These are phyloP conservation scores for Zalaria obscura DNA, from an alignment of 2,329 filamentous ascomycete genomes.

Conservation along the genomic window DNA sequence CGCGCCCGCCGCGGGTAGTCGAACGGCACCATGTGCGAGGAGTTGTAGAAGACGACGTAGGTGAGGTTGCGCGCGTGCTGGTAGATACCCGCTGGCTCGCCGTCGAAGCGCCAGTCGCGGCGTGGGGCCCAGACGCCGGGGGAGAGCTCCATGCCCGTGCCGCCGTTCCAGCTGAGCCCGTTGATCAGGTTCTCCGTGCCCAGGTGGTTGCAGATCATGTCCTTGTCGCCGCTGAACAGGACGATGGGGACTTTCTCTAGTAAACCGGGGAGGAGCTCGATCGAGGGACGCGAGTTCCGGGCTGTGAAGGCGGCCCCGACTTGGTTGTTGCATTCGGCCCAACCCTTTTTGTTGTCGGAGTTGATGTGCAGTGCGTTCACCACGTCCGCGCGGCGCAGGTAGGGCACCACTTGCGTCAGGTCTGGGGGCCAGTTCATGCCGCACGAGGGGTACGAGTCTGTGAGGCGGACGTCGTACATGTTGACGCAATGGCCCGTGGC, in stretches of 20 bases:
- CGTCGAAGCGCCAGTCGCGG: slow-evolving; percentile 87
- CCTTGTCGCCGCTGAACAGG: slow-evolving; percentile 85
- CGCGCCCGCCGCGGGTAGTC: slow-evolving; percentile 74
- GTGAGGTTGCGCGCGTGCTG: slow-evolving; percentile 91
- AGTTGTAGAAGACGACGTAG: slow-evolving; percentile 89
- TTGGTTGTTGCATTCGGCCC: slow-evolving; percentile 76
- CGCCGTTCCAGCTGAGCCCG: slow-evolving; percentile 83
- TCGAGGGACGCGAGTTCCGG: slow-evolving; percentile 55
- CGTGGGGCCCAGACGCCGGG: slow-evolving; percentile 86
- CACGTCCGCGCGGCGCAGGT: slow-evolving; percentile 73
- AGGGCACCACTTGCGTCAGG: slow-evolving; percentile 61
- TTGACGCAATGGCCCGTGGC: slow-evolving; percentile 58
- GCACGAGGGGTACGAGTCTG: slow-evolving; percentile 67
- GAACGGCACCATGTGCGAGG: slow-evolving; percentile 96
- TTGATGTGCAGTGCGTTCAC: slow-evolving; percentile 69
- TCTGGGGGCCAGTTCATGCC: slow-evolving; percentile 98
- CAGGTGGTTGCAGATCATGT: slow-evolving; percentile 93
- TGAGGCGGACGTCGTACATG: slow-evolving; percentile 92
- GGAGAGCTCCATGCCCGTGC: slow-evolving; percentile 76
- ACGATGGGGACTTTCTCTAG: slow-evolving; percentile 65
- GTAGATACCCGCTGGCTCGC: slow-evolving; percentile 75
- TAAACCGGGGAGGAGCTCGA: slow-evolving; percentile 62
- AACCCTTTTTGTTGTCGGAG: slow-evolving; percentile 67
- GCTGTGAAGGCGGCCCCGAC: slow-evolving; percentile 62
- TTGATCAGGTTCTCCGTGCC: slow-evolving; percentile 85